Conservation (phyloP, 345 rosid species). For the Draba incana region DNA sequence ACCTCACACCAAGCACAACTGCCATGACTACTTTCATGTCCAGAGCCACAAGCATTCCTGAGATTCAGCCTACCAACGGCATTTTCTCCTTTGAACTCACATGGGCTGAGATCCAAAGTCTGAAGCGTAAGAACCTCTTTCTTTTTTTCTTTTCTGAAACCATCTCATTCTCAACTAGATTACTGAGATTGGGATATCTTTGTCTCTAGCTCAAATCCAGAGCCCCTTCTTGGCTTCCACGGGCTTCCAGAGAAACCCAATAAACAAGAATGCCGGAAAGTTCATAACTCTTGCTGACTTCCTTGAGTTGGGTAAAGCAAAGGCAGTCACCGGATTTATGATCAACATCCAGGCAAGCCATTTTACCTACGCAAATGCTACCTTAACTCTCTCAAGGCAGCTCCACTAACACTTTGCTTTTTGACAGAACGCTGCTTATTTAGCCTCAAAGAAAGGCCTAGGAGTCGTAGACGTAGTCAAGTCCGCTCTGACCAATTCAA, state of each 20-base stretch:
- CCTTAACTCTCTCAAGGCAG: not conserved
- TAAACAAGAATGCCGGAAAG: constrained; percentile 65
- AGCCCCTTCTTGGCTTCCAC: constrained; percentile 52
- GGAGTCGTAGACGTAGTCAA: constrained; percentile 55
- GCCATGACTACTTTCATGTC: constrained; percentile 62
- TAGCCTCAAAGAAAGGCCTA: constrained; percentile 77
- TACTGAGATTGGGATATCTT: not conserved
- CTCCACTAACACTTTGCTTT: constrained; percentile 1
- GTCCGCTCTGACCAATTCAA: constrained; percentile 62
- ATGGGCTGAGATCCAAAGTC: constrained; percentile 81
- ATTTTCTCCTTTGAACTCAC: constrained; percentile 87
- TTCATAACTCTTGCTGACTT: constrained; percentile 63
- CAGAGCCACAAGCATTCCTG: constrained; percentile 56
- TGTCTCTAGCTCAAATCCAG: constrained; percentile 67
- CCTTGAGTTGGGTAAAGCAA: constrained; percentile 71
- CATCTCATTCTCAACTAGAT: constrained; percentile 2
- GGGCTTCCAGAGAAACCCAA: constrained; percentile 61
- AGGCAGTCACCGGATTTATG: constrained; percentile 70
- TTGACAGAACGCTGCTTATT: constrained; percentile 80
- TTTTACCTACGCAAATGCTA: not conserved
- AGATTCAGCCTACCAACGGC: constrained; percentile 63
- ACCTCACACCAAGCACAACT: constrained; percentile 61
- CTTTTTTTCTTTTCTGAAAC: constrained; percentile 7
- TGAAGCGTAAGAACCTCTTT: constrained; percentile 61
- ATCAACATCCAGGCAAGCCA: constrained; percentile 65